These are phyloP conservation scores for Themeda triandra DNA, from an alignment of 176 grass and related monocot species.

Conservation along the genomic window DNA sequence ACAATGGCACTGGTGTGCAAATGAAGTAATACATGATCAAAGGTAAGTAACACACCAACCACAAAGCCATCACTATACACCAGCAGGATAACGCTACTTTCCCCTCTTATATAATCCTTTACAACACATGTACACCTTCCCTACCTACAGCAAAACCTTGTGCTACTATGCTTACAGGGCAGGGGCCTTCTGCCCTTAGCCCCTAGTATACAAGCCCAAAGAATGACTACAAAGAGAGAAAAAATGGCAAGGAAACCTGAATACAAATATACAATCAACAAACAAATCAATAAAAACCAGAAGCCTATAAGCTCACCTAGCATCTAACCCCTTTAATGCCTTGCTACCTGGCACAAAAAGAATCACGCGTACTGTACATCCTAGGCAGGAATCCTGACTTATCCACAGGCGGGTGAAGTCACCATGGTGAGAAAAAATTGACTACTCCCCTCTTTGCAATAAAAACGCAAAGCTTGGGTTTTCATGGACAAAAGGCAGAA, in stretches of 20 bases:
- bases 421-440: constrained; percentile 14
- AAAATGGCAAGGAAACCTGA: constrained; percentile 13
- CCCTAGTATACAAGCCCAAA: constrained; percentile 41
- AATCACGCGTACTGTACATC: constrained; percentile 49
- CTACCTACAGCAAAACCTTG: constrained; percentile 37
- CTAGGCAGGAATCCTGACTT: constrained; percentile 39
- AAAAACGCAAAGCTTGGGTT: constrained; percentile 95
- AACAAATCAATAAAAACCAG: constrained; percentile 60
- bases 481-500: constrained; percentile 60
- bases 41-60: not conserved
- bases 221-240: constrained; percentile 1
- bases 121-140: constrained; percentile 49
- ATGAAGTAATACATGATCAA: not conserved
- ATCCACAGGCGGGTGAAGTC: constrained; percentile 42
- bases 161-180: constrained; percentile 22
- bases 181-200: constrained; percentile 39
- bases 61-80: constrained; percentile 11
- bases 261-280: constrained; percentile 51
- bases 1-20: not conserved
- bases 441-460: constrained; percentile 72
- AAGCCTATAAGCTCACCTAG: constrained; percentile 45
- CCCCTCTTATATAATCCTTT: constrained; percentile 29
- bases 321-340: constrained; percentile 37
- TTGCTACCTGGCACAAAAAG: constrained; percentile 46
- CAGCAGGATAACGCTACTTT: constrained; percentile 3